phyloP scores from a whole-genome alignment of 1,284 basidiomycete species.

The Afroboletus lepidellus region DNA sequence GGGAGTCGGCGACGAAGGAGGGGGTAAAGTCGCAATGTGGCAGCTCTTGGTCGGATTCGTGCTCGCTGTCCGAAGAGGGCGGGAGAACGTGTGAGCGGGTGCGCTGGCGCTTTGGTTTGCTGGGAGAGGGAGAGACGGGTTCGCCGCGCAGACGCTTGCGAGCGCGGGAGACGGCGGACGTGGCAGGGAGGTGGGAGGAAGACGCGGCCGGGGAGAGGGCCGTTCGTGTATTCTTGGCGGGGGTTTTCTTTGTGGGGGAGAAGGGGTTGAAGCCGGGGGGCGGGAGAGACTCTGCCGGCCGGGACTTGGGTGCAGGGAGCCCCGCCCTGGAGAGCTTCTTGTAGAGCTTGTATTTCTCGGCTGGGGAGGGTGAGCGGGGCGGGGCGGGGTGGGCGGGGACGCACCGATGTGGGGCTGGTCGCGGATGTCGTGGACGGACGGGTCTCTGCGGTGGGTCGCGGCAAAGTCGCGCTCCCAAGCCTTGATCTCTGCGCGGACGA shows the following conservation, averaged over 20 bases:
- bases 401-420: conserved; percentile 66
- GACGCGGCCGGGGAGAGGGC: conserved; percentile 39
- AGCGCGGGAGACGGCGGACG: conserved; percentile 58
- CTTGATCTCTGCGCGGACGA: conserved; percentile 76
- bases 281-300: conserved; percentile 49
- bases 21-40: conserved; percentile 36
- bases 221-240: conserved; percentile 41
- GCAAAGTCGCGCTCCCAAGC: conserved; percentile 80
- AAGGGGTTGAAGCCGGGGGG: conserved; percentile 68
- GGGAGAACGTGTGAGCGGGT: conserved; percentile 33
- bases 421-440: conserved; percentile 79
- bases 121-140: conserved; percentile 75
- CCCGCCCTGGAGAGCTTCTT: conserved; percentile 68
- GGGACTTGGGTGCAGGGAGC: conserved; percentile 44
- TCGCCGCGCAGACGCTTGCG: conserved; percentile 78
- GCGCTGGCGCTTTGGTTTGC: conserved; percentile 68
- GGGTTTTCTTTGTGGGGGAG: conserved; percentile 69
- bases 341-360: conserved; percentile 80
- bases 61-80: conserved; percentile 39
- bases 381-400: conserved; percentile 28
- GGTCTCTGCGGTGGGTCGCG: conserved; percentile 55
- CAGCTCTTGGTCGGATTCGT: conserved; percentile 36
- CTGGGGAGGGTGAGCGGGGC: conserved; percentile 39
- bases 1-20: conserved; percentile 65
- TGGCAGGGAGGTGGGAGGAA: conserved; percentile 13